Evolutionary conservation across 768 basidiomycete species (phyloP).

Genomic region (Boletus edulis): DNA sequence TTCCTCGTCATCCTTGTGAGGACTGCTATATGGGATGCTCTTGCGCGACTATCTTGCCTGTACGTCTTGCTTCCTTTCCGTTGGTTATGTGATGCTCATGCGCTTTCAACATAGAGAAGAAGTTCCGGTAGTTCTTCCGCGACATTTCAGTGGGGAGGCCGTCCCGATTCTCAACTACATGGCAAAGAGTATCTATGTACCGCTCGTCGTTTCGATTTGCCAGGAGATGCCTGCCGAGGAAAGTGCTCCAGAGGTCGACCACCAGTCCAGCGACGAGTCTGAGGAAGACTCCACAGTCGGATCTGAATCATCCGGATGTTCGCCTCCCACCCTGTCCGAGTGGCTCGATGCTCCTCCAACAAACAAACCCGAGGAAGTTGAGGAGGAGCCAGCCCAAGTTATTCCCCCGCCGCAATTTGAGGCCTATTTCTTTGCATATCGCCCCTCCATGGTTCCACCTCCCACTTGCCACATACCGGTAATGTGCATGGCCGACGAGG

Average conservation of each 20-base stretch:
- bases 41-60: not conserved
- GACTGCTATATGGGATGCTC: not conserved
- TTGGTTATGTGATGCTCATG: not conserved
- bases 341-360: not conserved
- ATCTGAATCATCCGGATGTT: not conserved
- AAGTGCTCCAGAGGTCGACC: not conserved
- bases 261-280: not conserved
- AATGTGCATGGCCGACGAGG: constrained; percentile 6
- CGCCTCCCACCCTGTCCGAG: constrained; percentile 3
- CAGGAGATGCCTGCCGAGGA: not conserved
- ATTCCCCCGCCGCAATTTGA: not conserved
- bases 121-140: constrained; percentile 3
- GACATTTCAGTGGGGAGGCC: constrained; percentile 2
- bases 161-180: constrained; percentile 5
- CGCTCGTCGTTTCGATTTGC: not conserved
- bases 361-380: not conserved
- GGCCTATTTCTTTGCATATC: not conserved
- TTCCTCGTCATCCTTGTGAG: constrained; percentile 7
- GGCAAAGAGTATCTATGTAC: not conserved
- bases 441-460: not conserved
- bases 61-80: not conserved
- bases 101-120: not conserved
- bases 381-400: not conserved
- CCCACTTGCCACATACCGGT: constrained; percentile 6
- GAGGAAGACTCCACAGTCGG: not conserved